Percentiles rank a stretch among this genome's conserved stretches.
Evolutionary conservation across 441 rosid species (phyloP).

Genomic region (Adansonia gregorii): DNA sequence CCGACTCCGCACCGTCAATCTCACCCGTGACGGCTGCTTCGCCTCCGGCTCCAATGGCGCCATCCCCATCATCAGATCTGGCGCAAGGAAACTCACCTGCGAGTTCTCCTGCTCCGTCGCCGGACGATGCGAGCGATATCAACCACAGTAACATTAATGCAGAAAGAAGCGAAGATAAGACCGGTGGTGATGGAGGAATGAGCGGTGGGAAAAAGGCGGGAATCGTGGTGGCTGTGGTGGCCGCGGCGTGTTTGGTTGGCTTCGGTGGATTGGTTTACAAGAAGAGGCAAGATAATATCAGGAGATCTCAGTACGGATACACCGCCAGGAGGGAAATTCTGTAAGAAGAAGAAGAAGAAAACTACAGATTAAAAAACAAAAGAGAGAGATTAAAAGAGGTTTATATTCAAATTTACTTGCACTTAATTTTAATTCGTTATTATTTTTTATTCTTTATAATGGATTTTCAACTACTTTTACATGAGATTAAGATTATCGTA

Average conservation of each 20-base stretch:
- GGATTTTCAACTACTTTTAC: not conserved
- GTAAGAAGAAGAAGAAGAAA: not conserved
- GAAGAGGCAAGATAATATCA: slow-evolving; percentile 37
- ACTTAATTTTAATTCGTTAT: not conserved
- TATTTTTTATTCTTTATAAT: slow-evolving; percentile 9
- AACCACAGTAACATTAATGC: slow-evolving; percentile 19
- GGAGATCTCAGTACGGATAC: slow-evolving; percentile 28
- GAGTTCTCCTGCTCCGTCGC: slow-evolving; percentile 24
- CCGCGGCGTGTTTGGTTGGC: slow-evolving; percentile 33
- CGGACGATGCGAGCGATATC: slow-evolving; percentile 5
- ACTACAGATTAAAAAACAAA: not conserved
- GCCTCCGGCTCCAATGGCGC: slow-evolving; percentile 6
- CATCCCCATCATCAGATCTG: slow-evolving; percentile 31
- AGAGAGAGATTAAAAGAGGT: not conserved
- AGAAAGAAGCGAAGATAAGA: not conserved
- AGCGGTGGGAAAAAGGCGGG: slow-evolving; percentile 41
- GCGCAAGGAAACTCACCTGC: not conserved
- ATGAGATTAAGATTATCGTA: not conserved
- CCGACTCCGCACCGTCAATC: not conserved
- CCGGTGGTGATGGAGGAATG: slow-evolving; percentile 24
- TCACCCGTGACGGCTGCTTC: slow-evolving; percentile 15
- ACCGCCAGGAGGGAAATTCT: slow-evolving; percentile 29
- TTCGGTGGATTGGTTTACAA: slow-evolving; percentile 36
- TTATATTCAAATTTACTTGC: slow-evolving; percentile 1
- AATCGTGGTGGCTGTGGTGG: slow-evolving; percentile 31